phyloP scores from a whole-genome alignment of 2,329 filamentous ascomycete species.

The Xylariaceae sp. region DNA sequence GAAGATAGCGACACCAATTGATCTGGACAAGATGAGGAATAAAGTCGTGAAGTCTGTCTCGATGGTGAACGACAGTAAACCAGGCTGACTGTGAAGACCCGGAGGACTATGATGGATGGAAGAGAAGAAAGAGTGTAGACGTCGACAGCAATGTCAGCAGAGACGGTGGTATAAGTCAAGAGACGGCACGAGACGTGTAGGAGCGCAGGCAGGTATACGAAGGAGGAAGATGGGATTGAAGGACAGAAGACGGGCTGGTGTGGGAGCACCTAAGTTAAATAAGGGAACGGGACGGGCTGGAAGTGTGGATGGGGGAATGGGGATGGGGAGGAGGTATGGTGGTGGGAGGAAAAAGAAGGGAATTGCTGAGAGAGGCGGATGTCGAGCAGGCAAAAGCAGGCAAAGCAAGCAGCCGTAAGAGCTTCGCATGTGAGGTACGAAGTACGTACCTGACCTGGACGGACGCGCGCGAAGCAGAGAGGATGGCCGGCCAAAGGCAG shows the following conservation, averaged over 20 bases:
- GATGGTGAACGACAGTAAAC: slow-evolving; percentile 3
- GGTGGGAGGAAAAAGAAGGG: slow-evolving; percentile 28
- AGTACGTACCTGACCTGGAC: neutral
- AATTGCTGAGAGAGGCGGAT: slow-evolving; percentile 20
- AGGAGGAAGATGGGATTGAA: slow-evolving; percentile 2
- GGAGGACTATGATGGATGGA: slow-evolving; percentile 2
- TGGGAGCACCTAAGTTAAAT: slow-evolving; percentile 24
- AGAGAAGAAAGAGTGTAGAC: neutral
- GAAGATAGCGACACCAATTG: slow-evolving; percentile 20
- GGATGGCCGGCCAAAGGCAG: slow-evolving; percentile 10
- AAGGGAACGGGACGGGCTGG: slow-evolving; percentile 22
- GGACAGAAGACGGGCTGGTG: slow-evolving; percentile 20
- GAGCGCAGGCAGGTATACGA: neutral
- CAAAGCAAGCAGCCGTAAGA: slow-evolving; percentile 25
- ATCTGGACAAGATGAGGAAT: slow-evolving; percentile 24
- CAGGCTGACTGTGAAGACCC: slow-evolving; percentile 2
- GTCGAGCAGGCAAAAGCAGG: slow-evolving; percentile 26
- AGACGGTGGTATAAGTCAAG: slow-evolving; percentile 14
- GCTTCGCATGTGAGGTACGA: slow-evolving; percentile 23
- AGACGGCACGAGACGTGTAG: slow-evolving; percentile 1
- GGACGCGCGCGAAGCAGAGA: slow-evolving; percentile 17
- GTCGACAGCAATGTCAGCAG: slow-evolving; percentile 3
- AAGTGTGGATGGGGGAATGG: slow-evolving; percentile 23
- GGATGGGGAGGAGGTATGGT: slow-evolving; percentile 27
- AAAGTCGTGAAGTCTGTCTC: slow-evolving; percentile 13